Percentiles rank a stretch among this genome's conserved stretches.
These are phyloP conservation scores for Nannochloropsis gaditana DNA, from an alignment of 108 stramenopile genomes.

Conservation along the genomic window DNA sequence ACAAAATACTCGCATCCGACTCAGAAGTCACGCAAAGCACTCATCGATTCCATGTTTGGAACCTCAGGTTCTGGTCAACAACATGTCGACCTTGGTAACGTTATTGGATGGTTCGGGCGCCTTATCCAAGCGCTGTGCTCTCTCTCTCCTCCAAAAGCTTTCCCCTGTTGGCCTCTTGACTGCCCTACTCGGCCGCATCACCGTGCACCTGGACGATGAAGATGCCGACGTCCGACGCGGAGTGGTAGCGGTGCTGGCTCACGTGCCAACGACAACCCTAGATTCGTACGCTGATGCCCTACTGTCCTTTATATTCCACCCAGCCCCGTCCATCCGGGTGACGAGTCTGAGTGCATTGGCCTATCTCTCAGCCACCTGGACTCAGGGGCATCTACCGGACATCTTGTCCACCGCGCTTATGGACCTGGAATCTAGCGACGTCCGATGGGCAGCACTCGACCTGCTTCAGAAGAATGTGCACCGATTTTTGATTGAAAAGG, in stretches of 20 bases:
- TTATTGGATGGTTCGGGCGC: not conserved
- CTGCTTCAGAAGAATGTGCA: not conserved
- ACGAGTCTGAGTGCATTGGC: conserved; percentile 6
- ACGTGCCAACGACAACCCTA: conserved; percentile 9
- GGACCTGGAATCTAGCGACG: not conserved
- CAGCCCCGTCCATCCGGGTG: not conserved
- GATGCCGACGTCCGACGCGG: not conserved
- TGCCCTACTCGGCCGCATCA: conserved; percentile 3
- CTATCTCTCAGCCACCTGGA: not conserved
- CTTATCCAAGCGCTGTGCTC: not conserved
- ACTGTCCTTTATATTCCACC: not conserved
- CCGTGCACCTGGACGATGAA: not conserved
- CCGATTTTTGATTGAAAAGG: not conserved
- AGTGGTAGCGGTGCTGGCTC: not conserved
- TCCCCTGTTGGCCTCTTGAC: not conserved
- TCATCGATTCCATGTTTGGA: too few species aligned
- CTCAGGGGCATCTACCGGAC: not conserved
- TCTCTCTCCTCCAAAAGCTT: not conserved
- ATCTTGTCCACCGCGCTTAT: not conserved
- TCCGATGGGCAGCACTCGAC: not conserved
- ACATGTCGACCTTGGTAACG: not conserved
- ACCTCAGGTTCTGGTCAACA: not conserved
- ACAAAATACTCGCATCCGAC: too few species aligned
- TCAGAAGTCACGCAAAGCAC: too few species aligned
- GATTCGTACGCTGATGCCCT: not conserved